Conservation (phyloP, 805 yeast genomes). For the Kuraishia borneana region DNA sequence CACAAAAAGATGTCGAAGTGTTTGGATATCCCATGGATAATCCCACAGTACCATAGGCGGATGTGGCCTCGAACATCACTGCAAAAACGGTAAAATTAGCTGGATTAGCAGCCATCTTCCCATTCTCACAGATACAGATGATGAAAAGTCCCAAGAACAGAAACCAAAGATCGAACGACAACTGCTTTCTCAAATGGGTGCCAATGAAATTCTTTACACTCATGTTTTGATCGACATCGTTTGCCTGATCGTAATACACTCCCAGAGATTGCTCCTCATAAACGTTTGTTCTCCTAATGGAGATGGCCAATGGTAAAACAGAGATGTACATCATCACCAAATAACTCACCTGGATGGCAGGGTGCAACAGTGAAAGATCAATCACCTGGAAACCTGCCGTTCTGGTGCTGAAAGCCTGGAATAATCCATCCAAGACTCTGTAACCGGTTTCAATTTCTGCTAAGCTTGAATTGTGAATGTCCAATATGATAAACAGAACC, state of each 20-base stretch:
- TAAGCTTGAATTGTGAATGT: conserved; percentile 43
- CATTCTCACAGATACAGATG: conserved; percentile 78
- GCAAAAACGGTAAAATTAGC: conserved; percentile 54
- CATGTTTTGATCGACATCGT: conserved; percentile 23
- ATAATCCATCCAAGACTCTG: conserved; percentile 71
- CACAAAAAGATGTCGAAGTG: conserved; percentile 58
- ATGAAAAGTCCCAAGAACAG: conserved; percentile 76
- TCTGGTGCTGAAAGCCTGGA: conserved; percentile 86
- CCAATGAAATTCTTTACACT: conserved; percentile 59
- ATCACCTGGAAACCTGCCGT: conserved; percentile 86
- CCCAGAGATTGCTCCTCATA: conserved; percentile 96
- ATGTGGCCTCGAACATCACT: conserved; percentile 76
- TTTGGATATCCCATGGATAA: conserved; percentile 75
- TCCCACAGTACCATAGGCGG: conserved; percentile 97
- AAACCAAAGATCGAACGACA: conserved; percentile 93
- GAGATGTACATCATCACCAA: conserved; percentile 98
- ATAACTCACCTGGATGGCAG: conserved; percentile 89
- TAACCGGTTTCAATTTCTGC: conserved; percentile 51
- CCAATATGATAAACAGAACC: conserved; percentile 70
- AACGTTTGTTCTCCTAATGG: conserved; percentile 93
- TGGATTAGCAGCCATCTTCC: conserved; percentile 34
- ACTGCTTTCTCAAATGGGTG: conserved; percentile 80
- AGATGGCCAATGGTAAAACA: conserved; percentile 90
- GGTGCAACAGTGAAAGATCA: conserved; percentile 59
- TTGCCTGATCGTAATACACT: conserved; percentile 41